A percentile compares a stretch with the other conserved stretches of the same genome.
These are phyloP conservation scores for Trichoderma asperellum DNA, from an alignment of 2,329 filamentous ascomycete species.

Conservation along the genomic window DNA sequence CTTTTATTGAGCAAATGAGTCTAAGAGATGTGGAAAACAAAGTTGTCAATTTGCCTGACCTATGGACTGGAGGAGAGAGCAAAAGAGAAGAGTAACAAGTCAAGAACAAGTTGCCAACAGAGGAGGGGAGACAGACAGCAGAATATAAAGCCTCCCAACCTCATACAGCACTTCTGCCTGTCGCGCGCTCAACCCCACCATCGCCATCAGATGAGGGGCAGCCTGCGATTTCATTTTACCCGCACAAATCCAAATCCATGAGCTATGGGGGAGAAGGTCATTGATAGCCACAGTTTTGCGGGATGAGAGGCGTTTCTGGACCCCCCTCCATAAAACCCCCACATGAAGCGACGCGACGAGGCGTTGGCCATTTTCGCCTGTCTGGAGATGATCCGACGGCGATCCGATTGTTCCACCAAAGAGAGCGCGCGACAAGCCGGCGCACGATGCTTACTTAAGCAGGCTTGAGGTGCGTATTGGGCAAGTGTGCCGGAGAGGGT, in stretches of 20 bases:
- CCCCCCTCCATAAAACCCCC: constrained; percentile 16
- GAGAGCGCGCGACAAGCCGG: constrained; percentile 21
- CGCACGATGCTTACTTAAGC: neutral
- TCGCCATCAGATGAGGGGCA: constrained; percentile 22
- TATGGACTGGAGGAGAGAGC: neutral
- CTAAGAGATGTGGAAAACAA: neutral
- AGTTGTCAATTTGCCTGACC: neutral
- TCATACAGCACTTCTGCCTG: constrained; percentile 3
- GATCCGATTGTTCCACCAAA: constrained; percentile 29
- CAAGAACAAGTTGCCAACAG: neutral
- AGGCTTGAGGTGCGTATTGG: neutral
- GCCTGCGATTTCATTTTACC: constrained; percentile 19
- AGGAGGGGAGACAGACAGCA: neutral
- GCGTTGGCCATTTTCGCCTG: constrained; percentile 11
- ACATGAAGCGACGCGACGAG: neutral
- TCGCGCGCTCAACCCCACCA: constrained; percentile 12
- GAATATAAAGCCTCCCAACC: neutral
- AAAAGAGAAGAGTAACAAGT: neutral
- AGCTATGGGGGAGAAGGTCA: neutral
- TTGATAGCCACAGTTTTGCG: neutral
- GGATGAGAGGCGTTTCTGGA: neutral
- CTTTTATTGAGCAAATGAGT: neutral
- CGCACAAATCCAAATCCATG: constrained; percentile 6
- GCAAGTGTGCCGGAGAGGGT: neutral
- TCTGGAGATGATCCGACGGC: constrained; percentile 6